phyloP scores from a whole-genome alignment of 179 eudicot genomes.

The Patellifolia procumbens region DNA sequence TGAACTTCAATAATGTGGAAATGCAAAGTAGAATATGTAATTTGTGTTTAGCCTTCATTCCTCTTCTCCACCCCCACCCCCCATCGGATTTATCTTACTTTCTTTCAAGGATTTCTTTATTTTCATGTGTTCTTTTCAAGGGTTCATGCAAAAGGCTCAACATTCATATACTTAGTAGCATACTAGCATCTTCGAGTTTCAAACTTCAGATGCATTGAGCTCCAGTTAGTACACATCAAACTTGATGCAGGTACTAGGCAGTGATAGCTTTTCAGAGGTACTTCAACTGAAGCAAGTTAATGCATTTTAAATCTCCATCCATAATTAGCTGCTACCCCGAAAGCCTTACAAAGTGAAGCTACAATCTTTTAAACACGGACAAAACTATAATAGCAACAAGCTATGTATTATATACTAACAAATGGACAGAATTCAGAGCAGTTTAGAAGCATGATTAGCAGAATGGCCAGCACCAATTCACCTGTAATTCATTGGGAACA shows the following conservation, averaged over 20 bases:
- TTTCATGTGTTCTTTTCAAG: background rate
- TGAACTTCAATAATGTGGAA: background rate
- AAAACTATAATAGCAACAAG: background rate
- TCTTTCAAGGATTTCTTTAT: background rate
- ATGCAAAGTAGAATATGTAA: background rate
- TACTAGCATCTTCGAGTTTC: background rate
- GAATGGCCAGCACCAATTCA: conserved; percentile 31
- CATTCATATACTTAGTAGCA: background rate
- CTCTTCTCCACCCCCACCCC: background rate
- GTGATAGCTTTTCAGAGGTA: background rate
- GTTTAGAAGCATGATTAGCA: background rate
- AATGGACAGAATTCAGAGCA: background rate
- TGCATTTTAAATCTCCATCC: background rate
- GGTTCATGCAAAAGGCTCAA: background rate
- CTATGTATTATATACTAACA: background rate
- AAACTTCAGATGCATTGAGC: background rate
- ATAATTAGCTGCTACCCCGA: background rate
- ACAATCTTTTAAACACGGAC: background rate
- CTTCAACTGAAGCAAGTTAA: background rate
- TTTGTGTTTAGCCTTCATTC: background rate
- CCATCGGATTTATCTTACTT: background rate
- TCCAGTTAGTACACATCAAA: background rate
- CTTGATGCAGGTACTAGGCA: background rate
- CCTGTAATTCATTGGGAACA: conserved; percentile 94
- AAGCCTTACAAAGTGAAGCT: background rate